Evolutionary conservation across 2,329 filamentous ascomycete genomes (phyloP).

Genomic region (Aspergillus sp.): DNA sequence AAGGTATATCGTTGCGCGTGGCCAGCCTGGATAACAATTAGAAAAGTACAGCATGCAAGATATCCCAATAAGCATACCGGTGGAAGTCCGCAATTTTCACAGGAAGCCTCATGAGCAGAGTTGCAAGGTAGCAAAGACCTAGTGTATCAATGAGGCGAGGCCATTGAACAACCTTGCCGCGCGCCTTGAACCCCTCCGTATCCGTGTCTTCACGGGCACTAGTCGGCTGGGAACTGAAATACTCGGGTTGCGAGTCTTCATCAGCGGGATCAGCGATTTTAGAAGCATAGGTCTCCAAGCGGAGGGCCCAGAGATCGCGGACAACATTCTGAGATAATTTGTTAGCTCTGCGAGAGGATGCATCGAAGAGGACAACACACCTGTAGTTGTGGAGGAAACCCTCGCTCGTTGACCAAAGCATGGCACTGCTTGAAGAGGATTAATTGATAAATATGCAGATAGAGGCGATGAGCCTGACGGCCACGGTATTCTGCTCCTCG

Average conservation of each 20-base stretch:
- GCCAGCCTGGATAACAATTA: slow-evolving; percentile 34
- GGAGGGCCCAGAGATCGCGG: slow-evolving; percentile 82
- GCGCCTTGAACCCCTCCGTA: slow-evolving; percentile 39
- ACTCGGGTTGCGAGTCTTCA: slow-evolving; percentile 48
- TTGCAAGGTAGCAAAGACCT: slow-evolving; percentile 78
- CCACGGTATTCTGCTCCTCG: slow-evolving; percentile 59
- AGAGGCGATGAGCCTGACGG: slow-evolving; percentile 73
- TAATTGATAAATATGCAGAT: slow-evolving; percentile 81
- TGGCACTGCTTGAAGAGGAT: slow-evolving; percentile 80
- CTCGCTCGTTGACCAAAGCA: slow-evolving; percentile 71
- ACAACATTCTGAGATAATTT: slow-evolving; percentile 60
- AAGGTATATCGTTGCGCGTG: slow-evolving; percentile 75
- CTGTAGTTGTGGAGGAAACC: slow-evolving; percentile 75
- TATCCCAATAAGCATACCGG: slow-evolving; percentile 34
- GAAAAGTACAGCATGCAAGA: slow-evolving; percentile 1
- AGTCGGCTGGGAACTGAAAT: slow-evolving; percentile 65
- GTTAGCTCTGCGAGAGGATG: neutral
- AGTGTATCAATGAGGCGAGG: slow-evolving; percentile 77
- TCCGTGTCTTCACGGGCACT: slow-evolving; percentile 46
- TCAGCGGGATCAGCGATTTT: slow-evolving; percentile 46
- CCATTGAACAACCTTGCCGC: slow-evolving; percentile 43
- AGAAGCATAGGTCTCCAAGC: slow-evolving; percentile 62
- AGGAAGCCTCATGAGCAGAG: slow-evolving; percentile 74
- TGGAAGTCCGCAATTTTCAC: slow-evolving; percentile 74
- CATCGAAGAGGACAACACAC: slow-evolving; percentile 38